Percentiles rank a stretch among this genome's conserved stretches.
These are phyloP conservation scores for Blastocystis sp. DNA, from an alignment of 352 stramenopile genomes.

Conservation along the genomic window DNA sequence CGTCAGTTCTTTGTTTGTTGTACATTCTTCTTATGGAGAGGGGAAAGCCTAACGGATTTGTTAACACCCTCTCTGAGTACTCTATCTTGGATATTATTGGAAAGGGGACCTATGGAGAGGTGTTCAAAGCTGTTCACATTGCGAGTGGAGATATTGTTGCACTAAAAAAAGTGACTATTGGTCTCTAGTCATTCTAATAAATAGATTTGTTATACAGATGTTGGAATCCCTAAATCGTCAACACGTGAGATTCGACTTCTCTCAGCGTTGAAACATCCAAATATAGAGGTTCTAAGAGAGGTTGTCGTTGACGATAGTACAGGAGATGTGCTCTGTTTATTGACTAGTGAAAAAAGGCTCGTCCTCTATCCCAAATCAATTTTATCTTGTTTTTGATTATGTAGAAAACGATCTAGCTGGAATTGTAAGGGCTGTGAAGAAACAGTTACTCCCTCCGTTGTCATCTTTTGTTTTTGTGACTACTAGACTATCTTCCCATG, in stretches of 20 bases:
- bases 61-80: not conserved
- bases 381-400: slow-evolving; percentile 44
- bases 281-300: not conserved
- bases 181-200: not conserved
- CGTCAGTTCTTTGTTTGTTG: not conserved
- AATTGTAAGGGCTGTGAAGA: not conserved
- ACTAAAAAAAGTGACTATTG: not conserved
- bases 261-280: not conserved
- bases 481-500: not conserved
- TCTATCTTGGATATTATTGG: not conserved
- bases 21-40: not conserved
- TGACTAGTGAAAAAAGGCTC: not conserved
- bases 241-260: slow-evolving; percentile 4
- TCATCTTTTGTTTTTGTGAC: not conserved
- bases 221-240: slow-evolving; percentile 39
- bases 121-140: slow-evolving; percentile 6
- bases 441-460: not conserved
- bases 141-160: not conserved
- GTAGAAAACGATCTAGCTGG: slow-evolving; percentile 29
- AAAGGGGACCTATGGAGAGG: slow-evolving; percentile 21
- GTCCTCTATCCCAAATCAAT: not conserved
- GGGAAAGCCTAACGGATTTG: not conserved
- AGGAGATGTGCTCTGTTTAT: not conserved
- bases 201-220: slow-evolving; percentile 22
- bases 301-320: not conserved